Evolutionary conservation across 331 rosid species (phyloP).

Genomic region (Quercus tomentella): DNA sequence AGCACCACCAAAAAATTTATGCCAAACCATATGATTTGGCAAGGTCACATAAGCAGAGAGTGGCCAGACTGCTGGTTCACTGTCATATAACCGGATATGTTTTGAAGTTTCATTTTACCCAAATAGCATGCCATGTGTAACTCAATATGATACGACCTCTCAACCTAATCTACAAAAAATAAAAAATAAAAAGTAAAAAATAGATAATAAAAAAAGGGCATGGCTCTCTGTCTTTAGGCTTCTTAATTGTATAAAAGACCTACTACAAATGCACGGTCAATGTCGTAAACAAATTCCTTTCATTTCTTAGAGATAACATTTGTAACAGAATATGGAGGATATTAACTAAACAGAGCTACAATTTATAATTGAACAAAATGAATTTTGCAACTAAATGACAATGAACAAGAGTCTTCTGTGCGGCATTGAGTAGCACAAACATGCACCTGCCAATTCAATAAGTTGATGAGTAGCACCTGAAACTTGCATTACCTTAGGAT

Average conservation of each 20-base stretch:
- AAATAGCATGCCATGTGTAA: not conserved
- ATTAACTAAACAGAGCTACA: not conserved
- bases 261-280: not conserved
- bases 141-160: not conserved
- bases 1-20: not conserved
- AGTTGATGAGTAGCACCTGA: constrained; percentile 7
- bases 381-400: not conserved
- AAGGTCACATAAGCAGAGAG: not conserved
- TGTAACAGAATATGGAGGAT: not conserved
- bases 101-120: not conserved
- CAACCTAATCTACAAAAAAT: not conserved
- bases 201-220: not conserved
- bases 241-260: not conserved
- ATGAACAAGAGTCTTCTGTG: not conserved
- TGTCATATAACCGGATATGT: not conserved
- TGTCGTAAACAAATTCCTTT: not conserved
- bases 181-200: not conserved
- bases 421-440: constrained; percentile 6
- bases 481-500: constrained; percentile 18
- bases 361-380: not conserved
- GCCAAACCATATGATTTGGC: not conserved
- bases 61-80: not conserved
- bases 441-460: constrained; percentile 10
- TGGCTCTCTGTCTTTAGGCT: not conserved
- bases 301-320: constrained; percentile 3